These are phyloP conservation scores for Pichia rugopelliculosa DNA, from an alignment of 805 yeast genomes.

Conservation along the genomic window DNA sequence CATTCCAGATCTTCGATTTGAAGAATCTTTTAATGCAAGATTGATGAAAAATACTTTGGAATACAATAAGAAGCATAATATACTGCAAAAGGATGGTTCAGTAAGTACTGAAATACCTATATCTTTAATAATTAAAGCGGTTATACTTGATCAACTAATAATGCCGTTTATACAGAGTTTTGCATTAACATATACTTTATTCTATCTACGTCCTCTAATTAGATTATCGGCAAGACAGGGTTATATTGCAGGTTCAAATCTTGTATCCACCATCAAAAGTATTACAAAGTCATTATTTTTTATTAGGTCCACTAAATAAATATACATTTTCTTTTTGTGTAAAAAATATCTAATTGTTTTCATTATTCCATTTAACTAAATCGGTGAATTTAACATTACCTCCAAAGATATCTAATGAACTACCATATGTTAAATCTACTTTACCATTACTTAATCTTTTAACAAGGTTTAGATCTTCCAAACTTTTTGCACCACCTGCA, in stretches of 20 bases:
- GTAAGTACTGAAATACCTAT: constrained; percentile 25
- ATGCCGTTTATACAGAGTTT: constrained; percentile 57
- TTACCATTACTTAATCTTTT: constrained; percentile 62
- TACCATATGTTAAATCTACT: constrained; percentile 90
- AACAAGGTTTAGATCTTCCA: constrained; percentile 64
- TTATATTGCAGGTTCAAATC: neutral
- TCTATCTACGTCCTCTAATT: constrained; percentile 30
- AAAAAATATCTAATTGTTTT: constrained; percentile 2
- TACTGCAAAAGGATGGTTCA: neutral
- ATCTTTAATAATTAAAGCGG: constrained; percentile 37
- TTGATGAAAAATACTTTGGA: constrained; percentile 19
- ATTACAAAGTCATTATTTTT: constrained; percentile 1
- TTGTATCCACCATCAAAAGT: neutral
- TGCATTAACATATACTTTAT: constrained; percentile 32
- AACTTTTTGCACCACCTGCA: constrained; percentile 91
- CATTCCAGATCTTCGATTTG: constrained; percentile 63
- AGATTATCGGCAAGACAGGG: neutral
- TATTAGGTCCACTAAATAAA: neutral
- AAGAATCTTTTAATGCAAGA: constrained; percentile 48
- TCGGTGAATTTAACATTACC: constrained; percentile 80
- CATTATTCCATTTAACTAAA: constrained; percentile 64
- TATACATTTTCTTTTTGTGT: neutral
- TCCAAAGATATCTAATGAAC: constrained; percentile 92
- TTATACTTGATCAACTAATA: constrained; percentile 45
- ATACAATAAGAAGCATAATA: constrained; percentile 4